Evolutionary conservation across 2,329 filamentous ascomycete species (phyloP), one percentile per base, ranked within the genome.

Genomic region (Coniochaeta sp.): DNA sequence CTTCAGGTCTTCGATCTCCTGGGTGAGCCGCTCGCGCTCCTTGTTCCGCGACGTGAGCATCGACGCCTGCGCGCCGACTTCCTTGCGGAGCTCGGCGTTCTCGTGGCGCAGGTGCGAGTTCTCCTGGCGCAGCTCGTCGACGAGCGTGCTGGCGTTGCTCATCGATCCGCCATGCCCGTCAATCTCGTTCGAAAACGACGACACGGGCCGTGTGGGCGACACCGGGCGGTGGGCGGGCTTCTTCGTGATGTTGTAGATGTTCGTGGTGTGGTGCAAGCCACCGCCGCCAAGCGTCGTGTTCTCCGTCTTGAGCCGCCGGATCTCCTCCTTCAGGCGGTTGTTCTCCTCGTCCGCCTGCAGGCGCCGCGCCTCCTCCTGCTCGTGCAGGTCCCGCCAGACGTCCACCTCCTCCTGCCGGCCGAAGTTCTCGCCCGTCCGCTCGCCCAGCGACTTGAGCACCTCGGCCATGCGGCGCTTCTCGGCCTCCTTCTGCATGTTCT

Each of bases 1-100:
- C 75, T 98, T 99, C 63, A 99, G 80, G 63, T 97, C 93, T 74
- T 99, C 95, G 63, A 98, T 98, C 72, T 99, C 93, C 70, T 96
- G 91, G 72, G 98, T 96, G 9, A 99, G 80, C 5, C 92, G 86
- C 71, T 98, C 93, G 70, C 96, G 96, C 71, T 99, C 95, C 28
- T 92, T 89, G 69, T 97, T 97, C 26, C 95, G 85, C 38, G 95
- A 98, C 1, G 93, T 97, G 36, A 99, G 82, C 91, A 99, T 98
- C 0, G 93, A 97, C 0, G 93, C 96, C 72, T 99, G 95, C 2
- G 95, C 95, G 62, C 93, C 91, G 32, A 98, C 90, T 73, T 98
- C 93, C 59, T 93, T 89, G 58, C 93, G 86, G 34, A 99, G 75
- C 71, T 97, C 93, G 2, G 91, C 91, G 68, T 97, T 98, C 69